A percentile compares a stretch with the other conserved stretches of the same genome.
phyloP scores from a whole-genome alignment of 2,329 filamentous ascomycete genomes.

The Lasiodiplodia hormozganensis region DNA sequence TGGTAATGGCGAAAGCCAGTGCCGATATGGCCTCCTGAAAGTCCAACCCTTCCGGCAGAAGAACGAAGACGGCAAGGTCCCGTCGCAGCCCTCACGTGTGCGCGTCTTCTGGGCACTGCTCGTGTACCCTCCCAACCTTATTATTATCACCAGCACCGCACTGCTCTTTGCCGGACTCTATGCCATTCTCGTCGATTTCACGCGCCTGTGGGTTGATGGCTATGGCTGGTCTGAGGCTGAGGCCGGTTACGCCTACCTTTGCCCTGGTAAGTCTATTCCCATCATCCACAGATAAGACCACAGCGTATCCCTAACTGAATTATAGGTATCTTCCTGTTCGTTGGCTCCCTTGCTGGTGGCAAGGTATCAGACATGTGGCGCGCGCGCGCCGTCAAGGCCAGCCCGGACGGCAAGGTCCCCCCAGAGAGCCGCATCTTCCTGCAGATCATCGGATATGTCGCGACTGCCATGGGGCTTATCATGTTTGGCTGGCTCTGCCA shows the following conservation, averaged over 20 bases:
- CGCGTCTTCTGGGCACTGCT: conserved; percentile 32
- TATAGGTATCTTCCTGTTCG: conserved; percentile 39
- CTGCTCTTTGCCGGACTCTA: conserved; percentile 41
- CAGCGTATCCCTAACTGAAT: too few species aligned
- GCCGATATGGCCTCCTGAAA: background rate
- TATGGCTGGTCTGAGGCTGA: conserved; percentile 47
- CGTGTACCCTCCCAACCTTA: conserved; percentile 39
- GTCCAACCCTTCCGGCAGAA: conserved; percentile 16
- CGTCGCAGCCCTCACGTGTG: background rate
- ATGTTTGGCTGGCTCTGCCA: conserved; percentile 53
- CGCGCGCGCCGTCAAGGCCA: conserved; percentile 36
- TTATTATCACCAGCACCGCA: conserved; percentile 40
- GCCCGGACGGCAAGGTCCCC: conserved; percentile 37
- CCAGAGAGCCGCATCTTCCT: conserved; percentile 50
- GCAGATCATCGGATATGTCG: conserved; percentile 50
- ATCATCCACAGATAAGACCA: background rate
- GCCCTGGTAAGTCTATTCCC: conserved; percentile 31
- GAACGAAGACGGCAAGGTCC: background rate
- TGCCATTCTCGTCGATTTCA: conserved; percentile 38
- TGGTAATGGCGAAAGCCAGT: conserved; percentile 47
- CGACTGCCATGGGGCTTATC: conserved; percentile 46
- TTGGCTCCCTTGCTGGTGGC: conserved; percentile 48
- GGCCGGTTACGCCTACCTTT: conserved; percentile 48
- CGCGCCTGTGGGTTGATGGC: conserved; percentile 34
- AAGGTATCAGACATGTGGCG: conserved; percentile 49